Evolutionary conservation across 306 rosid species (phyloP).

Genomic region (Clitoria ternatea): DNA sequence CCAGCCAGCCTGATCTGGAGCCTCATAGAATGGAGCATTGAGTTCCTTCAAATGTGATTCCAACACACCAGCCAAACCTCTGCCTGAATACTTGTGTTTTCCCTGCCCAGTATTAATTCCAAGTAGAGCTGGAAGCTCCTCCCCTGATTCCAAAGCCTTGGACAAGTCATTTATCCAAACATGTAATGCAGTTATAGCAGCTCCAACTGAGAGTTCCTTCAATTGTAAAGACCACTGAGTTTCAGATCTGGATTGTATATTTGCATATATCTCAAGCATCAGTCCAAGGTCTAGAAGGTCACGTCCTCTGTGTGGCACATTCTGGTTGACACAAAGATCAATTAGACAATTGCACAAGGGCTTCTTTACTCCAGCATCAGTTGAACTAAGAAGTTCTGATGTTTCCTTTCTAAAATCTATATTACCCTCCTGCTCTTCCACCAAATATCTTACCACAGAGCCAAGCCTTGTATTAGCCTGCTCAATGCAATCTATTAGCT

Average conservation of each 20-base stretch:
- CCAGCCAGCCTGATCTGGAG: slow-evolving; percentile 75
- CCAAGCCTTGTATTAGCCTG: slow-evolving; percentile 70
- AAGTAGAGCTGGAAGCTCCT: slow-evolving; percentile 71
- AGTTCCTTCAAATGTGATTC: slow-evolving; percentile 76
- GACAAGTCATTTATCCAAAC: slow-evolving; percentile 83
- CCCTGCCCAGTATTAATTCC: slow-evolving; percentile 84
- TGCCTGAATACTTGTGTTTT: slow-evolving; percentile 62
- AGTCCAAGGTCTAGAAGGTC: slow-evolving; percentile 64
- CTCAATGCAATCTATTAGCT: slow-evolving; percentile 58
- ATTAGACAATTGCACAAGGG: slow-evolving; percentile 77
- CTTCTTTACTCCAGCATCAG: slow-evolving; percentile 56
- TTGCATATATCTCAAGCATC: slow-evolving; percentile 52
- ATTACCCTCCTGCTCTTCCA: slow-evolving; percentile 39
- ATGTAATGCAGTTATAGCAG: slow-evolving; percentile 73
- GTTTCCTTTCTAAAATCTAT: slow-evolving; percentile 52
- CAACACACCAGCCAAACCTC: slow-evolving; percentile 59
- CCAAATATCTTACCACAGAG: slow-evolving; percentile 48
- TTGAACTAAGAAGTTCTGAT: slow-evolving; percentile 48
- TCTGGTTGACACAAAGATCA: slow-evolving; percentile 69
- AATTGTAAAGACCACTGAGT: slow-evolving; percentile 76
- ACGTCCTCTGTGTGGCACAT: slow-evolving; percentile 54
- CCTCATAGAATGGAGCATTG: slow-evolving; percentile 74
- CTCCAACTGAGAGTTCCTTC: slow-evolving; percentile 84
- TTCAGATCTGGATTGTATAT: slow-evolving; percentile 66
- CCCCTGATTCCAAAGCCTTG: slow-evolving; percentile 54